A percentile compares a stretch with the other conserved stretches of the same genome.
These are phyloP conservation scores for Suillus ampliporus DNA, from an alignment of 768 basidiomycete genomes.

Conservation along the genomic window DNA sequence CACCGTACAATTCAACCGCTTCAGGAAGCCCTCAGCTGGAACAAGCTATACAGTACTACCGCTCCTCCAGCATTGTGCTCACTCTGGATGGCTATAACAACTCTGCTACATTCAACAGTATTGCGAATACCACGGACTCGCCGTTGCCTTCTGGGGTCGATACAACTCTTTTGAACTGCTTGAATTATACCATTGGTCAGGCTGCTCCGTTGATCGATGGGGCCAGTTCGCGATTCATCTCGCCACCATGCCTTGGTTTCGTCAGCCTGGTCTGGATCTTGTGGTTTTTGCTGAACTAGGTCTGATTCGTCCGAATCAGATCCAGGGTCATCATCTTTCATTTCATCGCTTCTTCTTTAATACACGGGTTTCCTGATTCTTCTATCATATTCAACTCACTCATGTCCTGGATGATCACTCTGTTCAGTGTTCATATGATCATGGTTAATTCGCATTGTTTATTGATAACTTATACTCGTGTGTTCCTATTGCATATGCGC, in stretches of 20 bases:
- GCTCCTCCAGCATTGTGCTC: slow-evolving; percentile 65
- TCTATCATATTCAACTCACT: not conserved
- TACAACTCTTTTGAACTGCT: slow-evolving; percentile 52
- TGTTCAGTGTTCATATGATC: not conserved
- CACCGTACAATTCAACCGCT: slow-evolving; percentile 36
- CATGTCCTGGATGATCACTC: not conserved
- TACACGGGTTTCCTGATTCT: not conserved
- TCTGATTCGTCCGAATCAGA: not conserved
- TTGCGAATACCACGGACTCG: slow-evolving; percentile 48
- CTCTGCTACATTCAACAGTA: slow-evolving; percentile 49
- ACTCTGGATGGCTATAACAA: slow-evolving; percentile 73
- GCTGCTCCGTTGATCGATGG: slow-evolving; percentile 61
- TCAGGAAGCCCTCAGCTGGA: slow-evolving; percentile 46
- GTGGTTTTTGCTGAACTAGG: slow-evolving; percentile 17
- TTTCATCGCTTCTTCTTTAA: not conserved
- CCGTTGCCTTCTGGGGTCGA: slow-evolving; percentile 62
- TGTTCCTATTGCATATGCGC: too few species aligned
- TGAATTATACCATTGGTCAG: slow-evolving; percentile 66
- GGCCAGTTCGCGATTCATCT: slow-evolving; percentile 24
- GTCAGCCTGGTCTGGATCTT: slow-evolving; percentile 22
- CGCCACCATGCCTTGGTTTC: slow-evolving; percentile 13
- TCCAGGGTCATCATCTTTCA: not conserved
- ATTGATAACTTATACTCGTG: not conserved
- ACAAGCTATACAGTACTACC: slow-evolving; percentile 71
- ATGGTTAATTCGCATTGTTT: not conserved